These are phyloP conservation scores for Styphnolobium japonicum DNA, from an alignment of 306 rosid genomes.

Conservation along the genomic window DNA sequence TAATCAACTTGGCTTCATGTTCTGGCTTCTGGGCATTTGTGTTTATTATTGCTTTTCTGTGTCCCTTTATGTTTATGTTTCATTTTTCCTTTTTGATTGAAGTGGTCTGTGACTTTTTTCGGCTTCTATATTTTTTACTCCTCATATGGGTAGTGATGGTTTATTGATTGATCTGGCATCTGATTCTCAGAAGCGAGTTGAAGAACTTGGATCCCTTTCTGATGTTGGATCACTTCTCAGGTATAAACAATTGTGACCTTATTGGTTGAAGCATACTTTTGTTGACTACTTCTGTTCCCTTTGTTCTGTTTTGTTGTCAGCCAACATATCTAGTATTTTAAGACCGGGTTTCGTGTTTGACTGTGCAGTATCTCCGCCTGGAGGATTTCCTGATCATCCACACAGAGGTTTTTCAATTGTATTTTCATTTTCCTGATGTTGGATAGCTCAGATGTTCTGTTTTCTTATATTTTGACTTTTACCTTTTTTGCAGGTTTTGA, in stretches of 20 bases:
- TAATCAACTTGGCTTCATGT: neutral
- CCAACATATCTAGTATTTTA: neutral
- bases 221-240: slow-evolving; percentile 50
- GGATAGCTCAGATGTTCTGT: neutral
- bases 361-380: slow-evolving; percentile 46
- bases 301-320: neutral
- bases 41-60: neutral
- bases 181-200: slow-evolving; percentile 35
- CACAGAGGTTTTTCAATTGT: slow-evolving; percentile 39
- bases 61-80: neutral
- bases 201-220: slow-evolving; percentile 48
- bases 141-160: slow-evolving; percentile 2
- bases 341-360: slow-evolving; percentile 9
- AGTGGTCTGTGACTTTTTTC: too few relatives aligned
- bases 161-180: neutral
- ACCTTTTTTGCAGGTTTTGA: slow-evolving; percentile 55
- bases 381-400: slow-evolving; percentile 53
- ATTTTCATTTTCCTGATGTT: neutral
- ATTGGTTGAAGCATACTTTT: neutral
- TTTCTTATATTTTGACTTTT: slow-evolving; percentile 6
- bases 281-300: neutral
- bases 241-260: slow-evolving; percentile 15
- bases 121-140: neutral
- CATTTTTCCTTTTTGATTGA: neutral
- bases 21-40: neutral